A percentile compares a stretch with the other conserved stretches of the same genome.
Evolutionary conservation across 73 alveolate genomes (phyloP).

Genomic region (Uronychia binucleata): DNA sequence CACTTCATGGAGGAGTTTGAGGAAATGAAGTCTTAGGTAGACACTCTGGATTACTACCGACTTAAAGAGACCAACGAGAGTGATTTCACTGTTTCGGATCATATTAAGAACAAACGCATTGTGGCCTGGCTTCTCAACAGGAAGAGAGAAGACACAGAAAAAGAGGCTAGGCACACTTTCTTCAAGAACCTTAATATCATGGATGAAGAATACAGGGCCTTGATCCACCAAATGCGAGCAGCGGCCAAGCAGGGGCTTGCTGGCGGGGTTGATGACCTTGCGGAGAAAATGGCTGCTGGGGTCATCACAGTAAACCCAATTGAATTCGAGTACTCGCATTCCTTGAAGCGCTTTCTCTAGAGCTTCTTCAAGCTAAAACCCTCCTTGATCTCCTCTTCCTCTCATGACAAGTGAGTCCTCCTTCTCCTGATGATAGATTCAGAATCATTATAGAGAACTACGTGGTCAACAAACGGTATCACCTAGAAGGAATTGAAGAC

Average conservation of each 20-base stretch:
- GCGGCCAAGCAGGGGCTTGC: neutral
- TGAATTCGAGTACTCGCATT: conserved; percentile 34
- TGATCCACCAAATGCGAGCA: neutral
- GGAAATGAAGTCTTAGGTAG: conserved; percentile 42
- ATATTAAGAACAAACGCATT: conserved; percentile 42
- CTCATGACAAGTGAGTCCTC: conserved; percentile 26
- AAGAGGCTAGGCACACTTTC: conserved; percentile 3
- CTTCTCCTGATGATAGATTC: conserved; percentile 18
- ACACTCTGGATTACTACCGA: conserved; percentile 8
- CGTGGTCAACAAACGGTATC: conserved; percentile 17
- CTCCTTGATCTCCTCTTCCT: conserved; percentile 24
- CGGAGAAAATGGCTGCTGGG: neutral
- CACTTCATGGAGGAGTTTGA: conserved; percentile 8
- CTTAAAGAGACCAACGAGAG: conserved; percentile 5
- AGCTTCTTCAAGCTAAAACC: conserved; percentile 60
- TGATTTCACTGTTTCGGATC: conserved; percentile 7
- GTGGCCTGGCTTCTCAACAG: conserved; percentile 58
- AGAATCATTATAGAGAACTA: conserved; percentile 58
- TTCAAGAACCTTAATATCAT: conserved; percentile 14
- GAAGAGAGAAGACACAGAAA: conserved; percentile 3
- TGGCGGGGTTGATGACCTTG: neutral
- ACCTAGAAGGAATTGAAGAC: conserved; percentile 30
- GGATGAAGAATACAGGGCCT: neutral
- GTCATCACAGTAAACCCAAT: conserved; percentile 7
- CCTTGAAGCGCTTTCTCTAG: conserved; percentile 35